These are phyloP conservation scores for Aspergillus phoenicis DNA, from an alignment of 2,329 filamentous ascomycete species.

Conservation along the genomic window DNA sequence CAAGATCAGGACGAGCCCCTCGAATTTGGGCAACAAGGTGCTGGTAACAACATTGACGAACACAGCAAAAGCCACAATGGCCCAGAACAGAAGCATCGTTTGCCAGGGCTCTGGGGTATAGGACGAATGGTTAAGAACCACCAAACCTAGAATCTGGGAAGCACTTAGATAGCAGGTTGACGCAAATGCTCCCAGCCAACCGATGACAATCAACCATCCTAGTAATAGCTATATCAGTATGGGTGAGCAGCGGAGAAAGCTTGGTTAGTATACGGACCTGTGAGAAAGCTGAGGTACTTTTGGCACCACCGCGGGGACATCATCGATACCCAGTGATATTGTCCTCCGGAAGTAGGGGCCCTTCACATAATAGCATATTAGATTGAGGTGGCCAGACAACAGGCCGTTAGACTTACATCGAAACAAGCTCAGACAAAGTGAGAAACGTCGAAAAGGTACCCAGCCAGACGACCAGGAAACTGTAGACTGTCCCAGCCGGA, in stretches of 20 bases:
- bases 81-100: conserved; percentile 1
- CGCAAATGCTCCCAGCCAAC: conserved; percentile 3
- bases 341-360: conserved; percentile 3
- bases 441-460: conserved; percentile 5
- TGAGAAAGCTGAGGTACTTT: conserved; percentile 7
- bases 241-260: no score
- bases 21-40: conserved; percentile 5
- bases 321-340: conserved; percentile 7
- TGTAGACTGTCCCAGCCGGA: conserved; percentile 4
- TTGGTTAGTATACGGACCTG: background rate
- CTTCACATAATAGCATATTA: background rate
- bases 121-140: background rate
- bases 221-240: no score
- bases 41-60: conserved; percentile 5
- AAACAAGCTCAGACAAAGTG: conserved; percentile 3
- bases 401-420: background rate
- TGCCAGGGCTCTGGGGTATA: background rate
- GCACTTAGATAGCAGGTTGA: conserved; percentile 8
- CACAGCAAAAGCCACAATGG: conserved; percentile 4
- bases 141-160: conserved; percentile 3
- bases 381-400: no score
- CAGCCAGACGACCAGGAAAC: conserved; percentile 5
- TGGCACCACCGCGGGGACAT: conserved; percentile 5
- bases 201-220: conserved; percentile 6
- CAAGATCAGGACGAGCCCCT: conserved; percentile 1